Evolutionary conservation across 495 filamentous ascomycete genomes (phyloP), one percentile per base, ranked within the genome.

Genomic region (Penicillium lagena): DNA sequence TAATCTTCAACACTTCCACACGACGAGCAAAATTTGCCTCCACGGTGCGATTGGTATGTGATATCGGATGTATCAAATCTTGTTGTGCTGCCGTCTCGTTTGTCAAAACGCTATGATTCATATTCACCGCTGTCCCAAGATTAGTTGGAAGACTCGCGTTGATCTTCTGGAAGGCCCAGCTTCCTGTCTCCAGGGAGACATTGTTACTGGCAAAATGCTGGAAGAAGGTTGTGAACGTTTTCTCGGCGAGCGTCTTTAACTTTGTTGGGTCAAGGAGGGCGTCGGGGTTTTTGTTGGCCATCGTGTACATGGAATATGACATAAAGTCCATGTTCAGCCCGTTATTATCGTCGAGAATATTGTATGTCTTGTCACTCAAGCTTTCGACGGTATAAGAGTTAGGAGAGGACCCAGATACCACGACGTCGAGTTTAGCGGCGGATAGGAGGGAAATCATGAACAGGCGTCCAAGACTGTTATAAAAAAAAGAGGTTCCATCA

Each of bases 321-420:
- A 67, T 66, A 17, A 66, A 63, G 35, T 71, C 65, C 51, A 64
- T 55, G 49, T 68, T 71, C 1, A 67, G 45, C 6, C 65, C 61
- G 3, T 58, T 49, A 0, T 58, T 52, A 9, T 49, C 35, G 48
- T 60, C 56, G 27, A 64, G 63, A 36, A 70, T 64, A 27, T 60
- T 68, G 48, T 54, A 70, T 0, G 63, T 68, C 41, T 60, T 59
- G 44, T 70, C 61, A 15, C 44, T 15, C 13, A 62, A 43, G 14
- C 56, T 46, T 43, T 70, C 67, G 5, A 22, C 37, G 0, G 29
- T 43, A 43, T 48, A 49, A 9, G 47, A 50, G 29, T 35, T 0
- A 33, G 51, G 3, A 1, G 10, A 30, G 43, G 39, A 10, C 55
- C 55, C 12, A 8, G 27, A n/a, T n/a, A n/a, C n/a, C n/a, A n/a